A percentile compares a stretch with the other conserved stretches of the same genome.
Evolutionary conservation across 2,329 filamentous ascomycete species (phyloP).

Genomic region (Penicillium sp.): DNA sequence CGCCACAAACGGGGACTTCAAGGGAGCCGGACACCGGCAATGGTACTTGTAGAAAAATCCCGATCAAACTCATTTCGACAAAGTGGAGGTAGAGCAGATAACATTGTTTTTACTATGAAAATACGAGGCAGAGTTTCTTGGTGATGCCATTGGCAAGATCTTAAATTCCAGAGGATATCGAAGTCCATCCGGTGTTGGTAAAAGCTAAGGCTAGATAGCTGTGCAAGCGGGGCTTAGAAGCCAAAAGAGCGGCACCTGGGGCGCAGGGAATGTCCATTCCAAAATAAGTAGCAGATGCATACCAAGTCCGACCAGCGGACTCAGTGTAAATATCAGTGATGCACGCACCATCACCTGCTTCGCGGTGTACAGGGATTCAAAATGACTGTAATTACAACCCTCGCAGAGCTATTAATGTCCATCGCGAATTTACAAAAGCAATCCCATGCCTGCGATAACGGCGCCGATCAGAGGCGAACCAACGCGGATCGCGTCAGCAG

Average conservation of each 20-base stretch:
- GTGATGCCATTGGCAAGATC: not conserved
- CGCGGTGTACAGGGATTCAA: not conserved
- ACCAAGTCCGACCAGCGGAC: conserved; percentile 7
- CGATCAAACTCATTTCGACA: too few species aligned
- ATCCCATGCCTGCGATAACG: conserved; percentile 18
- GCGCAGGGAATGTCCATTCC: conserved; percentile 1
- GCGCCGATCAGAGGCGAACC: conserved; percentile 21
- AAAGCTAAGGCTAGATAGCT: conserved; percentile 3
- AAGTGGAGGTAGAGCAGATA: too few species aligned
- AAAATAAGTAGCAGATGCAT: conserved; percentile 5
- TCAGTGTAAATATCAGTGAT: not conserved
- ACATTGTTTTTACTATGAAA: not conserved
- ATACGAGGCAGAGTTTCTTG: not conserved
- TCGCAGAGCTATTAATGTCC: not conserved
- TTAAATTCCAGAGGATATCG: conserved; percentile 17
- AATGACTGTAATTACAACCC: not conserved
- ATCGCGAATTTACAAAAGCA: conserved; percentile 17
- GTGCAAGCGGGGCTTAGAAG: not conserved
- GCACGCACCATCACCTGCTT: conserved; percentile 1
- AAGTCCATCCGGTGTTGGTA: conserved; percentile 20
- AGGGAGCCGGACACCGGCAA: too few species aligned
- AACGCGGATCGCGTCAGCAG: conserved; percentile 17
- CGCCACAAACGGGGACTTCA: too few species aligned
- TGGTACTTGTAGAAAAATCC: too few species aligned
- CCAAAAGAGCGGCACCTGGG: not conserved